phyloP scores from a whole-genome alignment of 1,284 basidiomycete species.

The Sporisorium reilianum region DNA sequence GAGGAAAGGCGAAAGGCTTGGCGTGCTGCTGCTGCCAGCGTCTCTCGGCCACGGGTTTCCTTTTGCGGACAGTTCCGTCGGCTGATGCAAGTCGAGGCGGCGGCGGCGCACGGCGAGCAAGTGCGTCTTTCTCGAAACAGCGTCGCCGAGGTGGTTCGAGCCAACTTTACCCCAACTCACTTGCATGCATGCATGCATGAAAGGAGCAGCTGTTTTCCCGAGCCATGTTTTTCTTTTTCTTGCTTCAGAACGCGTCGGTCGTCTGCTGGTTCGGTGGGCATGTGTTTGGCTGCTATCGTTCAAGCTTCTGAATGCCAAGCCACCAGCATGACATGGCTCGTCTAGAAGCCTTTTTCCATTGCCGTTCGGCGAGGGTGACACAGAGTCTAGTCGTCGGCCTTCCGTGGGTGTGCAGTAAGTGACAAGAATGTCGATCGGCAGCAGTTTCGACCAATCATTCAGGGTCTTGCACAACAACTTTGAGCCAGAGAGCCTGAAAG shows the following conservation, averaged over 20 bases:
- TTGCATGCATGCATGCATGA: slow-evolving; percentile 1
- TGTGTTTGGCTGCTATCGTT: neutral
- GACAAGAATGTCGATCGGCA: no score
- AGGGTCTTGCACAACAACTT: neutral
- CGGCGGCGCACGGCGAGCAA: neutral
- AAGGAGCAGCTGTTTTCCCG: slow-evolving; percentile 6
- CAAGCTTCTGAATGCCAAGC: no score
- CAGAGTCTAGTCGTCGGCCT: neutral
- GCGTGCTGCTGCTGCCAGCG: no score
- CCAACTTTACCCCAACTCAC: no score
- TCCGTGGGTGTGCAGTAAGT: neutral
- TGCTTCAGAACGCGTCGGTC: neutral
- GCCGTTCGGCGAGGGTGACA: neutral
- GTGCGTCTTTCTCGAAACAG: neutral
- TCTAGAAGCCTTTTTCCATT: neutral
- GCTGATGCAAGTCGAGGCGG: neutral
- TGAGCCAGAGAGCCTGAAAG: no score
- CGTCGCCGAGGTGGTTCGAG: no score
- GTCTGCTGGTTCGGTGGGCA: neutral
- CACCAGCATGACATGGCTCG: neutral
- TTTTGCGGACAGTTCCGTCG: neutral
- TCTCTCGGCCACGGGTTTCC: neutral
- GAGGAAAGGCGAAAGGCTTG: neutral
- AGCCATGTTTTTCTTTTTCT: slow-evolving; percentile 7
- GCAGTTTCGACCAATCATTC: neutral